Evolutionary conservation across 176 grass and related monocot genomes (phyloP), one percentile per base, ranked within the genome.

Genomic region (Bolboschoenus planiculmis): DNA sequence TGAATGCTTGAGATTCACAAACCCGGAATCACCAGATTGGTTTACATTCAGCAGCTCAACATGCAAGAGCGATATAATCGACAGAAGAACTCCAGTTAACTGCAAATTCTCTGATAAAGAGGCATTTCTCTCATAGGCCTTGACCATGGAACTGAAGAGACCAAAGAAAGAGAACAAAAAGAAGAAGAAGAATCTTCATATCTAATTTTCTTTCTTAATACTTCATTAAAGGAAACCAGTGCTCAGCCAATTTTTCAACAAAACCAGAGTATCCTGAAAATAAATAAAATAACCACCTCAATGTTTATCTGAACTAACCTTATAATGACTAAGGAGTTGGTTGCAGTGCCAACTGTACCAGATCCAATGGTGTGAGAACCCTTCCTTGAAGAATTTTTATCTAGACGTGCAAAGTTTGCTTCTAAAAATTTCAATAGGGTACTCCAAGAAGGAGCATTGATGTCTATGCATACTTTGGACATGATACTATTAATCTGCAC

Each of bases 401-500:
- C 18, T 33, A 81, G 83, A 31, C 56, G 76, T 50, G 89, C 82
- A 61, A 94, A 59, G 87, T 88, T 79, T 36, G 11, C 86, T 85
- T 94, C 77, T 86, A 97, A 85, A 82, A 97, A 94, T 68, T 85
- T 97, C 56, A 94, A 64, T 83, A 97, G 40, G 40, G 78, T 48
- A 70, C 81, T 85, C 78, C 84, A 86, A 79, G 86, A 87, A 85
- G 94, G 78, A 64, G 77, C 84, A 67, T 90, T 78, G 10, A 94
- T 89, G 64, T 91, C 95, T 65, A 84, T 80, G 78, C 83, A 86
- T 56, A 91, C 88, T 79, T 88, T 97, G 85, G 80, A 92, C 56
- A 85, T 87, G 44, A 88, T 86, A 79, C 86, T 87, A 84, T 94
- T 78, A 84, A 94, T 89, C 95, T 97, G 87, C 86, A 91, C 26